These are phyloP conservation scores for Dryas integrifolia DNA, from an alignment of 331 rosid genomes.

Conservation along the genomic window DNA sequence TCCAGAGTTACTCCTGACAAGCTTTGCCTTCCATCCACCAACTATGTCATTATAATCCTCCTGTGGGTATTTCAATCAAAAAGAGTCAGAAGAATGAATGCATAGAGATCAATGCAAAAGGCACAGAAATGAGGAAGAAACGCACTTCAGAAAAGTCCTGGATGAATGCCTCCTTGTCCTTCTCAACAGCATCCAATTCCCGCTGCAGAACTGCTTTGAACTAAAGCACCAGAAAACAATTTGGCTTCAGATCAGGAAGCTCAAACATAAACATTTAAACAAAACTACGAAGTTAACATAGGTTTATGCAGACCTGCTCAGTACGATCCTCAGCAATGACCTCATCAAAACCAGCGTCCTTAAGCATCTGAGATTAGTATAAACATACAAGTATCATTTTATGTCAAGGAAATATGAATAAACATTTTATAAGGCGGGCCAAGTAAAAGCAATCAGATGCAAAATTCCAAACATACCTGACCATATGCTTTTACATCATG, in stretches of 20 bases:
- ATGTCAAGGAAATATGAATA: slow-evolving; percentile 14
- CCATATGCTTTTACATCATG: slow-evolving; percentile 57
- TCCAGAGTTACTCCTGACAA: slow-evolving; percentile 54
- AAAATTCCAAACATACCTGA: slow-evolving; percentile 44
- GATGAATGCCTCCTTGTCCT: slow-evolving; percentile 58
- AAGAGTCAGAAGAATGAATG: neutral
- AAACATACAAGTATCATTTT: slow-evolving; percentile 2
- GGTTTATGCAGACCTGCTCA: slow-evolving; percentile 55
- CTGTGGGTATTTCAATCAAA: slow-evolving; percentile 34
- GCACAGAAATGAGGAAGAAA: slow-evolving; percentile 27
- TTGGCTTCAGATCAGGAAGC: slow-evolving; percentile 22
- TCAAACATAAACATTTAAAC: neutral
- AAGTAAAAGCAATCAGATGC: neutral
- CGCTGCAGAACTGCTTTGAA: slow-evolving; percentile 55
- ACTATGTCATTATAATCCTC: slow-evolving; percentile 68
- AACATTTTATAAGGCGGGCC: neutral
- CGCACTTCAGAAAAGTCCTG: slow-evolving; percentile 63
- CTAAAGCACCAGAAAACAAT: slow-evolving; percentile 39
- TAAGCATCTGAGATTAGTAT: slow-evolving; percentile 60
- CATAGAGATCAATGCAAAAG: neutral
- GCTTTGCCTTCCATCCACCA: slow-evolving; percentile 81
- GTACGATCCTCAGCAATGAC: slow-evolving; percentile 74
- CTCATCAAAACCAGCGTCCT: slow-evolving; percentile 69
- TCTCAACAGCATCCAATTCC: slow-evolving; percentile 63
- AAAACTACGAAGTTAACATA: slow-evolving; percentile 3